Base-by-base conservation (phyloP, 257 asterid genomes). In the Anisodus acutangulus region DNA sequence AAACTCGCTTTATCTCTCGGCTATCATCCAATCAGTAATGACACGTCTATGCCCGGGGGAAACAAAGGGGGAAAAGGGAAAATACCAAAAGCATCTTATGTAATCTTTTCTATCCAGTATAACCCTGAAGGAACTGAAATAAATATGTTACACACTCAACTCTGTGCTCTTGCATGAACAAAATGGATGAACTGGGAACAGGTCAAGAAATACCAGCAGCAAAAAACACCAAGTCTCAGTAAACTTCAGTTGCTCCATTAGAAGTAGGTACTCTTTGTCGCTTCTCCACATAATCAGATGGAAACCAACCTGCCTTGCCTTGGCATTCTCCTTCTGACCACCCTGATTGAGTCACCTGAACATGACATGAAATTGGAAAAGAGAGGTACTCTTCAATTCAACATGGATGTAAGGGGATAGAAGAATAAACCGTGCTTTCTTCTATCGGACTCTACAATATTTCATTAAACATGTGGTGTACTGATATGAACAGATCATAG, bases 241-340 rank as follows among this genome's bases (percentile, higher is more conserved):
- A 94, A 89, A 87, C 95, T 88, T 92, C 94, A 60, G 93, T 63
- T 26, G 97, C 91, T 37, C 90, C 90, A 79, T 91, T 90, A 86
- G 82, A 85, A 51, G 95, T 87, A 4, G 98, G 98, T 68, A 93
- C 83, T 85, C 98, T 87, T 72, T 92, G 97, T 81, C 99, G 98
- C 87, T 83, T 92, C 91, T 94, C 95, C 31, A 96, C 98, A 37
- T 87, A 93, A 17, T 90, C 87, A 41, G 93, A 85, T 3, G 99
- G 99, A 88, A 96, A 96, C 99, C 99, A 96, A 49, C 99, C 99
- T 3, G 94, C 98, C 86, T 92, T 91, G 85, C 98, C 99, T 88
- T 84, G 85, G 88, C 98, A 92, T 90, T 96, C 99, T 80, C 99
- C 99, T 91, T 96, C 99, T 9, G 98, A 90, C 99, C 99, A 96